A percentile compares a stretch with the other conserved stretches of the same genome.
Evolutionary conservation across 1,284 basidiomycete genomes (phyloP).

Genomic region (Trichosporon faecale): DNA sequence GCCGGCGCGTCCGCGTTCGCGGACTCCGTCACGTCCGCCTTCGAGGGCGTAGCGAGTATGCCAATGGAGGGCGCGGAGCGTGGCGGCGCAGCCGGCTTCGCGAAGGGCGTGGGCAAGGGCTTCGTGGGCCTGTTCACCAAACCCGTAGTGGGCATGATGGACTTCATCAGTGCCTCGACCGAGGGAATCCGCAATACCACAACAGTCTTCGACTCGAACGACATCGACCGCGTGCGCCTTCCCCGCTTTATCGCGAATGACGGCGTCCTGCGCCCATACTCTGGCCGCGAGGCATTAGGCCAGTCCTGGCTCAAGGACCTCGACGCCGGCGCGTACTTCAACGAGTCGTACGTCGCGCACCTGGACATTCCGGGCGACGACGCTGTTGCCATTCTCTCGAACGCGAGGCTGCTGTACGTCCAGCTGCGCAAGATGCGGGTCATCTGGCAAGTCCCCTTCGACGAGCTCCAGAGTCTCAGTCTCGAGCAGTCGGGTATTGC

Average conservation of each 20-base stretch:
- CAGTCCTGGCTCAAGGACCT: slow-evolving; percentile 95
- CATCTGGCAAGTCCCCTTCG: slow-evolving; percentile 89
- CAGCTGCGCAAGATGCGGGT: slow-evolving; percentile 79
- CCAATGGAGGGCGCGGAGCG: slow-evolving; percentile 95
- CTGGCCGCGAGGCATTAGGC: slow-evolving; percentile 82
- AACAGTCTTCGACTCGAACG: slow-evolving; percentile 91
- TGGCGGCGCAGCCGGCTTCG: slow-evolving; percentile 91
- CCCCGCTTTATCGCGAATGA: slow-evolving; percentile 84
- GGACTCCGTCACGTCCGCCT: slow-evolving; percentile 87
- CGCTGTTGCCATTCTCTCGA: slow-evolving; percentile 78
- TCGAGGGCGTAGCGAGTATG: slow-evolving; percentile 94
- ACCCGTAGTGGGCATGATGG: slow-evolving; percentile 93
- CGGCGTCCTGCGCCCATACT: slow-evolving; percentile 78
- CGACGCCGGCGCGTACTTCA: slow-evolving; percentile 66
- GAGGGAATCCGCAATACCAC: slow-evolving; percentile 99
- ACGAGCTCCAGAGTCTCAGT: slow-evolving; percentile 79
- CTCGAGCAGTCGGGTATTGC: slow-evolving; percentile 85
- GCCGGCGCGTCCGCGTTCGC: slow-evolving; percentile 93
- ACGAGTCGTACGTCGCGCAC: slow-evolving; percentile 87
- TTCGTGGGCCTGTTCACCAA: slow-evolving; percentile 93
- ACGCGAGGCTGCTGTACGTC: slow-evolving; percentile 74
- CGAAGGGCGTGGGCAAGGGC: slow-evolving; percentile 96
- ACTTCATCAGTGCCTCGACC: slow-evolving; percentile 91
- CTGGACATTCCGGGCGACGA: slow-evolving; percentile 78
- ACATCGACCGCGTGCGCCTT: slow-evolving; percentile 82